A percentile compares a stretch with the other conserved stretches of the same genome.
These are phyloP conservation scores for Lepidium aucheri DNA, from an alignment of 345 rosid genomes.

Conservation along the genomic window DNA sequence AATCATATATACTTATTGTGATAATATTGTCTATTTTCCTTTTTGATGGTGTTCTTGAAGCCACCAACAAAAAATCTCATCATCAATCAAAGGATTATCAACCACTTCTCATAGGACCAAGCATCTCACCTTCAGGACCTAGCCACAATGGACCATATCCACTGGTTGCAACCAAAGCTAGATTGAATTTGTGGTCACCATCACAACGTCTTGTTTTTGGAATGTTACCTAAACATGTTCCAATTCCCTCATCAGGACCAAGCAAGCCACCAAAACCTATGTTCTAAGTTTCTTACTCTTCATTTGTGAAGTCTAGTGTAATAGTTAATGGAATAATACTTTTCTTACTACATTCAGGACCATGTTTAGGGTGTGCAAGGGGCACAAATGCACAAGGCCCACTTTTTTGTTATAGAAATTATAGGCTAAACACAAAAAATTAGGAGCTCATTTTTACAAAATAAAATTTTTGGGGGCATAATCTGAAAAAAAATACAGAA, in stretches of 20 bases:
- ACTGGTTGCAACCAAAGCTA: background rate
- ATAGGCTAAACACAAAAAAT: no score
- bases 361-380: no score
- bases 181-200: background rate
- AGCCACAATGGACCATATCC: background rate
- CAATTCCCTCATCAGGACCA: constrained; percentile 8
- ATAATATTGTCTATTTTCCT: background rate
- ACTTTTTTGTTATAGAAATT: no score
- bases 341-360: no score
- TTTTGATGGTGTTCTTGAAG: background rate
- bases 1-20: background rate
- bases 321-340: background rate
- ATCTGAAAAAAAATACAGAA: no score
- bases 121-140: no score
- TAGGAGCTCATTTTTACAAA: no score
- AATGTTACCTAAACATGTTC: constrained; percentile 7
- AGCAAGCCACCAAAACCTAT: background rate
- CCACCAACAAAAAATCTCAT: background rate
- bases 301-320: background rate
- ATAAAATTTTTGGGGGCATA: no score
- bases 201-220: background rate
- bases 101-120: no score
- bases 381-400: no score
- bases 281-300: background rate
- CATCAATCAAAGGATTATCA: background rate